These are phyloP conservation scores for Trametes sanguinea DNA, from an alignment of 768 basidiomycete species.

Conservation along the genomic window DNA sequence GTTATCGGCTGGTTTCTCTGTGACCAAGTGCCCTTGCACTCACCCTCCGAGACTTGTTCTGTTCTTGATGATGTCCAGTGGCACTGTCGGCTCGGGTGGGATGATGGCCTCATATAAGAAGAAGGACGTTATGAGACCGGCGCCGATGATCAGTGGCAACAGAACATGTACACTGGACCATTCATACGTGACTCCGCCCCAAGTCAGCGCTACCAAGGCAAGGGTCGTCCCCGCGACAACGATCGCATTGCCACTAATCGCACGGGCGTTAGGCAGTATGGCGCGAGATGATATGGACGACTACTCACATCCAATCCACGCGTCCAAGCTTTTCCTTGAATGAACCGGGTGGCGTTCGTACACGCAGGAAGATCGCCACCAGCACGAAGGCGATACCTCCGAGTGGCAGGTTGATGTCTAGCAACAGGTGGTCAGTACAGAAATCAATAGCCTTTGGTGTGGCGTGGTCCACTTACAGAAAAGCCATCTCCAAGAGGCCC, in stretches of 20 bases:
- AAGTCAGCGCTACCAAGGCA: constrained; percentile 41
- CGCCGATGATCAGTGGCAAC: constrained; percentile 35
- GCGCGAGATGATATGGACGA: no score
- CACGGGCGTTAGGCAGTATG: not conserved
- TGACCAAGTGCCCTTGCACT: not conserved
- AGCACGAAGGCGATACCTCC: constrained; percentile 5
- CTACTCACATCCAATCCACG: constrained; percentile 40
- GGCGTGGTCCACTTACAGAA: no score
- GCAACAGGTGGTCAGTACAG: no score
- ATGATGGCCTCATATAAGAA: constrained; percentile 6
- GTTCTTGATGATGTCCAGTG: constrained; percentile 6
- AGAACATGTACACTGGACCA: constrained; percentile 43
- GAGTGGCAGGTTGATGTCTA: constrained; percentile 36
- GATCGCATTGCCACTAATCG: constrained; percentile 37
- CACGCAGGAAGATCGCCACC: not conserved
- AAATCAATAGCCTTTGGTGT: no score
- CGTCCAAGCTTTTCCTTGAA: constrained; percentile 22
- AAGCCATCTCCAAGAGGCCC: no score
- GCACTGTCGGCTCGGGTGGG: not conserved
- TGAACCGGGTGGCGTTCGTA: constrained; percentile 29
- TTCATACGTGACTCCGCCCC: constrained; percentile 41
- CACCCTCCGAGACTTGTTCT: constrained; percentile 18
- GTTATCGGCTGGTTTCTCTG: no score
- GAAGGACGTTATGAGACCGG: not conserved
- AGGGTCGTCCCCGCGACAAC: constrained; percentile 34